Evolutionary conservation across 1,139 yeast genomes (phyloP), one percentile per base, ranked within the genome.

Genomic region (Saccharomyces hybrid): DNA sequence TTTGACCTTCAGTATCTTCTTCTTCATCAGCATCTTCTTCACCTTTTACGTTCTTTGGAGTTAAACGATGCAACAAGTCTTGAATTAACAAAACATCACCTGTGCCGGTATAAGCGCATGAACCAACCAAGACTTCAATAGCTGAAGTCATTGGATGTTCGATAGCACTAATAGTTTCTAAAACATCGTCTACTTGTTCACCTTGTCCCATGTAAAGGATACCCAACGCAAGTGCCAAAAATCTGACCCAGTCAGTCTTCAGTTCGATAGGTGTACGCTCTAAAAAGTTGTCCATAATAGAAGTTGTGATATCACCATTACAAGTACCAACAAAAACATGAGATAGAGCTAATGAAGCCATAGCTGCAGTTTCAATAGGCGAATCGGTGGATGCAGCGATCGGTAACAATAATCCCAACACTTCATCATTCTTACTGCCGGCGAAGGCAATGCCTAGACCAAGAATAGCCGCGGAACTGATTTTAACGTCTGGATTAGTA

Each of bases 1-100:
- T 74, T 14, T 66, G 76, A n/a, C 68, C 74, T 2, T 69, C 77
- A 7, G 69, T 76, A n/a, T 72, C 77, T 6, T 74, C 79, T 34
- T 75, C 80, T 16, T 75, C 80, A 6, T 78, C 80, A 1, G 74
- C 78, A 12, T 73, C 77, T 6, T 73, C 77, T 3, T 75, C 76
- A 1, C 73, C 73, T 47, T 73, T 73, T 49, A 74, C 73, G 42
- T 77, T 78, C 57, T 78, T 79, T 49, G 86, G 82, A 3, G 96
- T 86, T 66, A 96, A 83, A 79, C 90, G 88, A 66, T 89, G 96
- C 64, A 93, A 80, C 66, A 95, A 78, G 42, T 89, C 83, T 75
- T 95, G 99, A 60, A 95, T 88, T 74, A 91, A 95, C 62, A 95
- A 80, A 47, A 95, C 99, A 69, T 95, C 95, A 64, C 99, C 99